Conservation (phyloP, 2,329 filamentous ascomycete species). For the Fusarium siculi region DNA sequence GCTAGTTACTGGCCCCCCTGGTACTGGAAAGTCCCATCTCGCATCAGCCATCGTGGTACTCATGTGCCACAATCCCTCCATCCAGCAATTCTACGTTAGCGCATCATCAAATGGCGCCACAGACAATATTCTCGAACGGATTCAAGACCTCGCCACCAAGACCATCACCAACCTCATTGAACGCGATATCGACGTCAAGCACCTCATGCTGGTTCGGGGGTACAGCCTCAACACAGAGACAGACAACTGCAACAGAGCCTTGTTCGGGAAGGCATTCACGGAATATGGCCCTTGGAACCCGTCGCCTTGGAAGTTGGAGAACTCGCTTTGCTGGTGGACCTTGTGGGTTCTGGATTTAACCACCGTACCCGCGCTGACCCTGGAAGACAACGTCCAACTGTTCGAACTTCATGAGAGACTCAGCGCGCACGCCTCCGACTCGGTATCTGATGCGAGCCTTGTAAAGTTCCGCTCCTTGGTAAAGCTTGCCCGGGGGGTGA, state of each 20-base stretch:
- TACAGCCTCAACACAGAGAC: neutral
- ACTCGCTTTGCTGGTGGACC: constrained; percentile 15
- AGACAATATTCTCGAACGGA: neutral
- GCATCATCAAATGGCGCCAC: neutral
- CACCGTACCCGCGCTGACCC: neutral
- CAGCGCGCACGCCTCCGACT: fast-evolving
- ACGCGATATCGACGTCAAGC: fast-evolving
- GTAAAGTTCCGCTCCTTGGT: neutral
- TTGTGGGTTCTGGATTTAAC: neutral
- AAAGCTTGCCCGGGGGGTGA: neutral
- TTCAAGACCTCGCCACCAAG: neutral
- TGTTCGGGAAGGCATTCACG: fast-evolving
- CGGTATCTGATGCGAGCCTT: fast-evolving
- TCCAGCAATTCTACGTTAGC: neutral
- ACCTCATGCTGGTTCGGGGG: neutral
- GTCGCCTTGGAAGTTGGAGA: neutral
- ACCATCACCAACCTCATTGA: fast-evolving
- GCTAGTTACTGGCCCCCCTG: neutral
- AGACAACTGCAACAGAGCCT: neutral
- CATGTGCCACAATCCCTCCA: neutral
- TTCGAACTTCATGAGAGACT: neutral
- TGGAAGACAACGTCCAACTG: neutral
- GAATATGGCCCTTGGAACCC: neutral
- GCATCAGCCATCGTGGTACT: neutral
- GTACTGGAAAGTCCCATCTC: neutral